Evolutionary conservation across 805 yeast genomes (phyloP).

Genomic region (Candida glaebosa): DNA sequence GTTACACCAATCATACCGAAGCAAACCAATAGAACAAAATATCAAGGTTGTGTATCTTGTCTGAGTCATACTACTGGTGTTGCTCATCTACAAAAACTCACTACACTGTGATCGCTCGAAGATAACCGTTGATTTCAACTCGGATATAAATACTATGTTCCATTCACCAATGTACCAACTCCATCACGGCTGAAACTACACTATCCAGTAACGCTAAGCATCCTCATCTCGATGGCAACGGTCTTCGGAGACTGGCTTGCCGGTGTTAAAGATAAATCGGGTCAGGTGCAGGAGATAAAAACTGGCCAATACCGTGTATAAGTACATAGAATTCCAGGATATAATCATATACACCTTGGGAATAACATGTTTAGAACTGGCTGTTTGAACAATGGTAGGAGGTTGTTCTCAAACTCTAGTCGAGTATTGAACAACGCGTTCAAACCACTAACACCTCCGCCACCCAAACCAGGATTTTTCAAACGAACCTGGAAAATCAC

Average conservation of each 20-base stretch:
- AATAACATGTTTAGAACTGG: neutral
- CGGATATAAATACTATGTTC: too few relatives aligned
- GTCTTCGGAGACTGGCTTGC: neutral
- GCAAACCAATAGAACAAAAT: too few relatives aligned
- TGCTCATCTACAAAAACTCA: too few relatives aligned
- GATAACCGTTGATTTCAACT: too few relatives aligned
- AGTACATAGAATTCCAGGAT: neutral
- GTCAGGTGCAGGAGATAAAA: neutral
- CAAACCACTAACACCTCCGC: slow-evolving; percentile 12
- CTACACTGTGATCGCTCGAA: too few relatives aligned
- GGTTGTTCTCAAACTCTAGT: slow-evolving; percentile 22
- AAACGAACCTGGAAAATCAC: slow-evolving; percentile 47
- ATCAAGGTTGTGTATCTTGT: too few relatives aligned
- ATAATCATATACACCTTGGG: neutral
- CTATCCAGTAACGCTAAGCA: too few relatives aligned
- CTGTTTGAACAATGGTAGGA: slow-evolving; percentile 5
- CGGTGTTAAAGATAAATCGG: neutral
- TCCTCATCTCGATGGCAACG: too few relatives aligned
- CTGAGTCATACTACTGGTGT: too few relatives aligned
- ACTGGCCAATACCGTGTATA: neutral
- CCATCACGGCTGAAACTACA: too few relatives aligned
- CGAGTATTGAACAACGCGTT: slow-evolving; percentile 16
- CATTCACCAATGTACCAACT: too few relatives aligned
- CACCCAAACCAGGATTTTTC: slow-evolving; percentile 23
- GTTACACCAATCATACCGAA: too few relatives aligned